These are phyloP conservation scores for Pholiota adiposa DNA, from an alignment of 1,284 basidiomycete genomes.

Conservation along the genomic window DNA sequence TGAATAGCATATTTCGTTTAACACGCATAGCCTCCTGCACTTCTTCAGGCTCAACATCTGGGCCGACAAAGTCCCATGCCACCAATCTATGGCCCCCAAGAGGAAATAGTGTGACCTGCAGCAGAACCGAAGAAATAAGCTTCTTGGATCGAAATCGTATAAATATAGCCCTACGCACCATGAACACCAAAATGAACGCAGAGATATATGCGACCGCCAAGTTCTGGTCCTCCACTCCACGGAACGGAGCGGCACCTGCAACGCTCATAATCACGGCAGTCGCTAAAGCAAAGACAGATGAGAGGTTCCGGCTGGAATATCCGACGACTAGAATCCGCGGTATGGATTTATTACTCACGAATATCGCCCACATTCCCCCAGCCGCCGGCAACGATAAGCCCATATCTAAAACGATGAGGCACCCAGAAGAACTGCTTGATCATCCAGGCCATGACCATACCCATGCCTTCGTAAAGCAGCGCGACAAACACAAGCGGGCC, in stretches of 20 bases:
- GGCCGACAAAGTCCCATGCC: constrained; percentile 63
- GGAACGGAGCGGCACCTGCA: constrained; percentile 41
- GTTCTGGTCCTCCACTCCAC: constrained; percentile 38
- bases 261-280: constrained; percentile 55
- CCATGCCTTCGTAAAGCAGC: constrained; percentile 55
- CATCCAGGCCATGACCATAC: constrained; percentile 57
- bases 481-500: constrained; percentile 62
- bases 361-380: constrained; percentile 72
- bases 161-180: constrained; percentile 31
- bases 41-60: constrained; percentile 60
- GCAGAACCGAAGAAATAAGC: not conserved
- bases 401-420: constrained; percentile 71
- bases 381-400: constrained; percentile 65
- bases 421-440: constrained; percentile 76
- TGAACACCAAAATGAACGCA: constrained; percentile 43
- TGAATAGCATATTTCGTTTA: constrained; percentile 20
- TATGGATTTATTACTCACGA: constrained; percentile 59
- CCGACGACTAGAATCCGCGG: constrained; percentile 1
- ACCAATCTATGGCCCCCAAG: constrained; percentile 56
- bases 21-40: constrained; percentile 43
- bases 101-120: constrained; percentile 66
- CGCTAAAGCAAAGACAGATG: constrained; percentile 40
- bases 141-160: constrained; percentile 16
- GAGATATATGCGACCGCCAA: constrained; percentile 73
- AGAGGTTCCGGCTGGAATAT: not conserved